Conservation (phyloP, 2,329 filamentous ascomycete genomes). For the Ophiognomonia clavigignenti-juglandacearum region DNA sequence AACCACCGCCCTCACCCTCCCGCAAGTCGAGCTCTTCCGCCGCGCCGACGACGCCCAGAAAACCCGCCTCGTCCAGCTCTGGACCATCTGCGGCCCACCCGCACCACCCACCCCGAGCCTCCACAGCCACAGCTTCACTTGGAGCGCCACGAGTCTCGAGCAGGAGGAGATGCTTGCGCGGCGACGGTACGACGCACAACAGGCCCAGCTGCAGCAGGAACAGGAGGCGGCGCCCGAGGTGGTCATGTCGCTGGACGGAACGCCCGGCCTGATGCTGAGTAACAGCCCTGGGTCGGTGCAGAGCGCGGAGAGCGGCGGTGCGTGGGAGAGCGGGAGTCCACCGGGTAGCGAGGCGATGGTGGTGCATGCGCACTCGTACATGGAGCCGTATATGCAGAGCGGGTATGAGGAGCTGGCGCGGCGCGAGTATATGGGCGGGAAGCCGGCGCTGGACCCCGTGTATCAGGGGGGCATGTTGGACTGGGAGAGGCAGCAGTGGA, state of each 20-base stretch:
- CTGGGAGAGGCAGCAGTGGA: slow-evolving; percentile 47
- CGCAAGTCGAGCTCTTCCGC: slow-evolving; percentile 74
- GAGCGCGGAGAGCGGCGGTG: slow-evolving; percentile 44
- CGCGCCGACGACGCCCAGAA: slow-evolving; percentile 69
- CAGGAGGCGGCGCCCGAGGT: slow-evolving; percentile 23
- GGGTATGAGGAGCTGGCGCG: slow-evolving; percentile 71
- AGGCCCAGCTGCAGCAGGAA: slow-evolving; percentile 40
- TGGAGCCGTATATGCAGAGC: slow-evolving; percentile 78
- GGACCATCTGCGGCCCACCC: slow-evolving; percentile 78
- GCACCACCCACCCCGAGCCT: slow-evolving; percentile 59
- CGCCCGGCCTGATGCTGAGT: too few species aligned
- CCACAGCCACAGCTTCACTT: slow-evolving; percentile 49
- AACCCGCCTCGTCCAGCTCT: slow-evolving; percentile 73
- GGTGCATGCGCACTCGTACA: slow-evolving; percentile 35
- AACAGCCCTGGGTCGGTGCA: slow-evolving; percentile 36
- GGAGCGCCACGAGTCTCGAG: slow-evolving; percentile 48
- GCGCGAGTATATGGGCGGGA: slow-evolving; percentile 50
- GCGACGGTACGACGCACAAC: slow-evolving; percentile 59
- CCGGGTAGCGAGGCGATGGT: slow-evolving; percentile 38
- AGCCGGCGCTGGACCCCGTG: slow-evolving; percentile 61
- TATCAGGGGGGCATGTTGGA: slow-evolving; percentile 44
- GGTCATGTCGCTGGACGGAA: slow-evolving; percentile 51
- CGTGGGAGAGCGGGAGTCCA: too few species aligned
- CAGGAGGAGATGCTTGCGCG: slow-evolving; percentile 56
- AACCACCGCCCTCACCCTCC: slow-evolving; percentile 61